Percentiles rank a stretch among this genome's conserved stretches.
These are phyloP conservation scores for Microcyclospora pomicola DNA, from an alignment of 2,329 filamentous ascomycete genomes.

Conservation along the genomic window DNA sequence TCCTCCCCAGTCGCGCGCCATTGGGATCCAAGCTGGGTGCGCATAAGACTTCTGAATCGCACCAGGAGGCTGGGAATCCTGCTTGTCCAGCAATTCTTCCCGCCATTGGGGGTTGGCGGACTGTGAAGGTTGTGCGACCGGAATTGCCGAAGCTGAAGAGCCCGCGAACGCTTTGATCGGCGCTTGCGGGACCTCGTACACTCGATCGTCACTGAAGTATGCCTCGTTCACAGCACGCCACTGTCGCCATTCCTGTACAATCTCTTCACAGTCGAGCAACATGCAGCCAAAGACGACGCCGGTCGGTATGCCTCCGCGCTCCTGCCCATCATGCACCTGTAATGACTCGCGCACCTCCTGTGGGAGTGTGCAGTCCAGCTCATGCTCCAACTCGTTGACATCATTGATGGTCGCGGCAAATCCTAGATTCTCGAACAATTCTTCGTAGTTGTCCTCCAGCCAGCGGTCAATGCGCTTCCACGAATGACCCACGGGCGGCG, in stretches of 20 bases:
- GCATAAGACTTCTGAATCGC: constrained; percentile 86
- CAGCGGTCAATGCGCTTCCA: constrained; percentile 91
- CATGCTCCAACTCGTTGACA: constrained; percentile 90
- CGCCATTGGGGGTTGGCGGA: constrained; percentile 50
- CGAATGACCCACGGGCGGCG: constrained; percentile 75
- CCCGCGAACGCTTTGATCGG: constrained; percentile 61
- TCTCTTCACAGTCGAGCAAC: constrained; percentile 95
- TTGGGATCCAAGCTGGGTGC: constrained; percentile 87
- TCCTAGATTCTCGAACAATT: constrained; percentile 84
- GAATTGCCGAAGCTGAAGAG: constrained; percentile 43
- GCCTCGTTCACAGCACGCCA: constrained; percentile 91
- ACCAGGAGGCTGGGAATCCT: constrained; percentile 76
- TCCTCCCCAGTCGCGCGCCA: constrained; percentile 95
- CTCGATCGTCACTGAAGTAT: constrained; percentile 51
- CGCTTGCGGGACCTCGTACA: constrained; percentile 45
- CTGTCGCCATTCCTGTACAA: constrained; percentile 93
- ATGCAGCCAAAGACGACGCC: constrained; percentile 89
- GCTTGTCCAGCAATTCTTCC: constrained; percentile 67
- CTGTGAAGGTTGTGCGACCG: constrained; percentile 24
- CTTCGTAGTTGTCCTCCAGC: constrained; percentile 89
- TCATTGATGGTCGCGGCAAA: constrained; percentile 89
- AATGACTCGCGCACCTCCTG: constrained; percentile 88
- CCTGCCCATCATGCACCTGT: constrained; percentile 88
- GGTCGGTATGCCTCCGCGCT: constrained; percentile 78
- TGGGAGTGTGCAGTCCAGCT: constrained; percentile 85